Evolutionary conservation across 768 basidiomycete genomes (phyloP).

Genomic region (Kwoniella bestiolae): DNA sequence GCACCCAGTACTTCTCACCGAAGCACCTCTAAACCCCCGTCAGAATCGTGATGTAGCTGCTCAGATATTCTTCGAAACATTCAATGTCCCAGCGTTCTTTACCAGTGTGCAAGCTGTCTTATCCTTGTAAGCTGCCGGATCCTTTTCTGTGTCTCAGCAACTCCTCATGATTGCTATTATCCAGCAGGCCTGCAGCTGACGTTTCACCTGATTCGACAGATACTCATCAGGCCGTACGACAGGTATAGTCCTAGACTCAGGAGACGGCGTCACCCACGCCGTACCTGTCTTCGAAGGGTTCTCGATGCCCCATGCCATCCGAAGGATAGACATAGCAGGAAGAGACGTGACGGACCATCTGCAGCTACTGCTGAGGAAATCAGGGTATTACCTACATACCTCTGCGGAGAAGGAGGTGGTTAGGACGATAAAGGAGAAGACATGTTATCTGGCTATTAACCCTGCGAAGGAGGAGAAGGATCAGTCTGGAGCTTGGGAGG

Average conservation of each 20-base stretch:
- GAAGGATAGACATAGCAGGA: constrained; percentile 94
- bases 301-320: constrained; percentile 97
- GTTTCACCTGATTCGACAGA: constrained; percentile 61
- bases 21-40: constrained; percentile 95
- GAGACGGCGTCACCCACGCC: constrained; percentile 97
- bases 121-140: constrained; percentile 70
- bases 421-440: constrained; percentile 96
- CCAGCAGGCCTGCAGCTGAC: constrained; percentile 12
- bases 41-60: constrained; percentile 95
- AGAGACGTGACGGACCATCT: constrained; percentile 95
- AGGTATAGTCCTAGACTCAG: constrained; percentile 98
- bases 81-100: constrained; percentile 97
- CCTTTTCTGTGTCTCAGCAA: too few relatives aligned
- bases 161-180: too few relatives aligned
- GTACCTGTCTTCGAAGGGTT: constrained; percentile 99
- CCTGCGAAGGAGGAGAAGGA: constrained; percentile 97
- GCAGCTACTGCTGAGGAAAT: constrained; percentile 88
- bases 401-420: constrained; percentile 97
- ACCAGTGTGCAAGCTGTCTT: constrained; percentile 96
- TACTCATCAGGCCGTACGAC: constrained; percentile 98
- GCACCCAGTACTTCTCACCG: constrained; percentile 97
- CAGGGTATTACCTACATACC: constrained; percentile 92
- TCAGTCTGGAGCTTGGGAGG: constrained; percentile 70
- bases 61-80: constrained; percentile 99
- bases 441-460: constrained; percentile 91